phyloP scores from a whole-genome alignment of 805 yeast species.

The Candida maris region DNA sequence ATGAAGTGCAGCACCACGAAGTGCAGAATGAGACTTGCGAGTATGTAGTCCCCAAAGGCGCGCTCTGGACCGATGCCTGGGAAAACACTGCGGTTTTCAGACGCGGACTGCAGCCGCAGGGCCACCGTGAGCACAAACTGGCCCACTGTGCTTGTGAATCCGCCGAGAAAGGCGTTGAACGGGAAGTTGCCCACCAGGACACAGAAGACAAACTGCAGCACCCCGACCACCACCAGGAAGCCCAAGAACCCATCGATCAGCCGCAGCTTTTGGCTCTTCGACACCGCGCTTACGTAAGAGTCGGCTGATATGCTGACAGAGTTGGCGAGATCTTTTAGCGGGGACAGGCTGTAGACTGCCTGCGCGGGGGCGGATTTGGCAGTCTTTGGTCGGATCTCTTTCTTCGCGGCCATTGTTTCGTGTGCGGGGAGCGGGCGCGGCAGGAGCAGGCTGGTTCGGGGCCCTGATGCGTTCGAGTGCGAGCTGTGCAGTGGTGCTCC shows the following conservation, averaged over 20 bases:
- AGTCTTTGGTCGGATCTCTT: constrained; percentile 28
- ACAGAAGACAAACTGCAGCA: constrained; percentile 75
- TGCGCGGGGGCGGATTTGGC: constrained; percentile 3
- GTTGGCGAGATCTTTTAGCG: constrained; percentile 29
- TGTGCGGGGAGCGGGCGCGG: not conserved
- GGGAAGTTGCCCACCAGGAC: constrained; percentile 85
- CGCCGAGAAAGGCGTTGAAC: constrained; percentile 93
- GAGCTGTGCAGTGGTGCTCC: too few relatives aligned
- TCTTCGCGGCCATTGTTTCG: constrained; percentile 36
- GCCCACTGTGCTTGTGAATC: constrained; percentile 88
- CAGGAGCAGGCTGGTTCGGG: too few relatives aligned
- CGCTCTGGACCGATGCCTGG: constrained; percentile 34
- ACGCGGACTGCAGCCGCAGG: constrained; percentile 67
- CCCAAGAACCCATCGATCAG: constrained; percentile 75
- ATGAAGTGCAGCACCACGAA: constrained; percentile 88
- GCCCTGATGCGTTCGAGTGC: too few relatives aligned
- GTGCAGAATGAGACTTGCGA: constrained; percentile 86
- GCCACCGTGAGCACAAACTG: constrained; percentile 88
- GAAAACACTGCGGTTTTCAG: constrained; percentile 21
- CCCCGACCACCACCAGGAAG: constrained; percentile 71
- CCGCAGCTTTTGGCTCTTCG: constrained; percentile 41
- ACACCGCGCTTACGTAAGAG: constrained; percentile 31
- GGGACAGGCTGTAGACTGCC: constrained; percentile 13
- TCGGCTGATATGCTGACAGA: constrained; percentile 30
- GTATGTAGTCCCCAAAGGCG: constrained; percentile 83